Conservation (phyloP, 257 asterid genomes). For the Solanum bulbocastanum region DNA sequence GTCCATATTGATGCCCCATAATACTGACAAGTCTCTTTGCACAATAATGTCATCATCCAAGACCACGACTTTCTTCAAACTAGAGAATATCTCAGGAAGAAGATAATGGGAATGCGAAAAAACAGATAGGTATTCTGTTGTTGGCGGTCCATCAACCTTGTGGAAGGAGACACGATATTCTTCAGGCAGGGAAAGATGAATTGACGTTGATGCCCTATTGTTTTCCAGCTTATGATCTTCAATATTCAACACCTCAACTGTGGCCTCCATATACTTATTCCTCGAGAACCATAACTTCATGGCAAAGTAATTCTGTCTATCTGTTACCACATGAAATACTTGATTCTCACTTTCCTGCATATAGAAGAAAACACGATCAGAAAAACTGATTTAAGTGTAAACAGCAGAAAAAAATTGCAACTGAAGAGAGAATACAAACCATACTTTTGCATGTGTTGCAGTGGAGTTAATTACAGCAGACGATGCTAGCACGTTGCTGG, state of each 20-base stretch:
- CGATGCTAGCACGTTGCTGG: slow-evolving; percentile 77
- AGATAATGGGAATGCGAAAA: slow-evolving; percentile 82
- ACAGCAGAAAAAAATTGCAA: slow-evolving; percentile 1
- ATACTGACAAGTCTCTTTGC: slow-evolving; percentile 80
- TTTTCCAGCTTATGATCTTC: slow-evolving; percentile 56
- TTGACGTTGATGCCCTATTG: slow-evolving; percentile 32
- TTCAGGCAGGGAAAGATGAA: slow-evolving; percentile 68
- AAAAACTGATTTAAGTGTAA: background rate
- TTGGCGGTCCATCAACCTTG: slow-evolving; percentile 47
- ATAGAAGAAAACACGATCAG: slow-evolving; percentile 12
- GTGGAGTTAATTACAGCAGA: slow-evolving; percentile 89
- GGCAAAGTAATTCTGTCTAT: slow-evolving; percentile 75
- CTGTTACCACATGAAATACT: slow-evolving; percentile 90
- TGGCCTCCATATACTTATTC: slow-evolving; percentile 64
- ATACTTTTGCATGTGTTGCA: slow-evolving; percentile 63
- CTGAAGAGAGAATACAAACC: slow-evolving; percentile 8
- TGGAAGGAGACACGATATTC: slow-evolving; percentile 80
- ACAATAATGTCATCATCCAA: slow-evolving; percentile 85
- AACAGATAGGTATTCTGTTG: slow-evolving; percentile 67
- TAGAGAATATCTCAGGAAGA: slow-evolving; percentile 67
- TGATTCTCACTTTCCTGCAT: slow-evolving; percentile 66
- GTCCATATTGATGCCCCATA: slow-evolving; percentile 87
- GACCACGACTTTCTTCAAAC: slow-evolving; percentile 67
- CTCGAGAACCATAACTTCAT: slow-evolving; percentile 76
- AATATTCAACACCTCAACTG: slow-evolving; percentile 76